Conservation (phyloP, 2,329 filamentous ascomycete species). For the Leptographium radiaticola region DNA sequence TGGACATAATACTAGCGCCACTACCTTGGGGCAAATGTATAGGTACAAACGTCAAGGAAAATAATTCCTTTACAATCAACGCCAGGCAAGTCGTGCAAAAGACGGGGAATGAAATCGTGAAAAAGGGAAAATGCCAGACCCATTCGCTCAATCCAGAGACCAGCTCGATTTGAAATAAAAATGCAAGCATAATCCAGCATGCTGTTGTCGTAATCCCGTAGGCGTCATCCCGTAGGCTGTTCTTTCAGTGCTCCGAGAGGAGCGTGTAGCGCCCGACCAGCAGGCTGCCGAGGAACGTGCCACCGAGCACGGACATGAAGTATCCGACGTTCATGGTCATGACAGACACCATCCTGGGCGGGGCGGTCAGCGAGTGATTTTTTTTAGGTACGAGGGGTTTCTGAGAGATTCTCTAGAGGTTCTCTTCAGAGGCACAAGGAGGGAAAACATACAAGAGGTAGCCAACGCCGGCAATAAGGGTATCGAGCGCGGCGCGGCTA, state of each 20-base stretch:
- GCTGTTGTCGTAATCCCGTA: not conserved
- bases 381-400: no score
- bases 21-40: not conserved
- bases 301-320: conserved; percentile 60
- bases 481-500: conserved; percentile 56
- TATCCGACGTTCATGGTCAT: conserved; percentile 79
- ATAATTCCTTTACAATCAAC: not conserved
- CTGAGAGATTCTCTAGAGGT: no score
- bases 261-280: conserved; percentile 57
- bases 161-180: not conserved
- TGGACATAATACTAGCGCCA: conserved; percentile 3
- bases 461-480: conserved; percentile 59
- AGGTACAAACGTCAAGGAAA: not conserved
- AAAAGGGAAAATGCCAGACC: not conserved
- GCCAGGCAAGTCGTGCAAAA: not conserved
- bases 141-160: no score
- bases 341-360: conserved; percentile 69
- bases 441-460: conserved; percentile 65
- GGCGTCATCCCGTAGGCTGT: no score
- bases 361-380: not conserved
- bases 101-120: not conserved
- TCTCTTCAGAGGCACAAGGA: not conserved
- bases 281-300: conserved; percentile 77
- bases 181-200: no score
- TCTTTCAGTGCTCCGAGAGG: conserved; percentile 31